Base-by-base conservation (phyloP, 495 filamentous ascomycete species). In the Usnea hakonensis region DNA sequence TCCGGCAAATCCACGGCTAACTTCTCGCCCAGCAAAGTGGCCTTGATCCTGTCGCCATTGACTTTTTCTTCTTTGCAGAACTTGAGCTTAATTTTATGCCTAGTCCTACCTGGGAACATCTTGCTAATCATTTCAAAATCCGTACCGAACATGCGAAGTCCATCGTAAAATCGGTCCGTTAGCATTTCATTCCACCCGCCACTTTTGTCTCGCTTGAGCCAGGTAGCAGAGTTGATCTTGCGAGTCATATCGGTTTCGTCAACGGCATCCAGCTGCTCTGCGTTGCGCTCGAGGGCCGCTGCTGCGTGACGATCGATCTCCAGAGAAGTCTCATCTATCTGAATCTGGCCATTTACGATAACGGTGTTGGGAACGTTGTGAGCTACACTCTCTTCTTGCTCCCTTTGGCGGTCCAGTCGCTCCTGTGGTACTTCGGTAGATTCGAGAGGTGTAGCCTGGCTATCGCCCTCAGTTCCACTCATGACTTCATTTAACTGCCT, bases 41-140 rank as follows among this genome's bases (percentile, higher is more conserved):
- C 79, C 46, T 85, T 87, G 66, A 98, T 83, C 52, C 83, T 79
- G 17, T 77, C 71, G 4, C 88, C 85, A 65, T 90, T 79, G n/a
- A 81, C 75, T n/a, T 84, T 79, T 74, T 97, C 95, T 74, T 98
- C 94, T 58, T 87, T 88, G 65, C 88, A 89, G 76, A 95, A 98
- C 72, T 97, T 98, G 53, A 88, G 74, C 76, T 97, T 96, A 71
- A 97, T 85, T 67, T 90, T 85, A 21, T 86, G 83, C 55, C 94
- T 79, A 30, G 79, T 88, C 26, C 88, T 81, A 35, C 83, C 83
- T 0, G 85, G 84, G 69, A 98, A 96, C 78, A 96, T 79, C 63
- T 83, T 85, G 67, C 84, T 83, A 68, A 98, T 95, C 66, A 90
- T 88, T 73, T 86, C 83, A 70, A 97, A 97, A 71, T 97, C 91